Percentiles rank a stretch among this genome's conserved stretches.
Conservation (phyloP, 1,284 basidiomycete species). For the Tetrapyrgos nigripes region DNA sequence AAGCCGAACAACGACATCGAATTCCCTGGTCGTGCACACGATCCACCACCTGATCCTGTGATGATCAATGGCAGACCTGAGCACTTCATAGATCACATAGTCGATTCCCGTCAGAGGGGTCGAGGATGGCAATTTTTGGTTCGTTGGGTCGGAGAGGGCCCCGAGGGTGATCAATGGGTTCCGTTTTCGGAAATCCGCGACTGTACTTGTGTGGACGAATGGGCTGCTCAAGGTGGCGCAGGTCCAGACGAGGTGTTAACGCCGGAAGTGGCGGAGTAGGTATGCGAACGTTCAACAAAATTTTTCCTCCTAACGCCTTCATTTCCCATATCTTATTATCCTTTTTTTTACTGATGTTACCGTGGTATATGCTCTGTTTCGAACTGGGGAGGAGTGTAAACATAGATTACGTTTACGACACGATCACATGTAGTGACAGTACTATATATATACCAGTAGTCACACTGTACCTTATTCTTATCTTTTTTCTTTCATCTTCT, state of each 20-base stretch:
- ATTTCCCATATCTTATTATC: too few relatives aligned
- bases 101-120: not conserved
- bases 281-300: too few relatives aligned
- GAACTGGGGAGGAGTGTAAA: too few relatives aligned
- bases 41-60: conserved; percentile 14
- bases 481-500: too few relatives aligned
- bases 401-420: too few relatives aligned
- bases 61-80: conserved; percentile 11
- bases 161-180: conserved; percentile 10
- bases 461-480: too few relatives aligned
- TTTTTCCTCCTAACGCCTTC: too few relatives aligned
- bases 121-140: conserved; percentile 10
- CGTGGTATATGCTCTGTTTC: too few relatives aligned
- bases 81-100: conserved; percentile 2
- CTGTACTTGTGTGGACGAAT: conserved; percentile 25
- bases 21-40: conserved; percentile 11
- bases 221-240: conserved; percentile 8
- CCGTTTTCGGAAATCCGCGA: conserved; percentile 14
- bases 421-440: too few relatives aligned
- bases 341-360: too few relatives aligned
- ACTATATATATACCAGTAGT: too few relatives aligned
- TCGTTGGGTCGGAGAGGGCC: conserved; percentile 8
- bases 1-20: conserved; percentile 13
- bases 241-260: conserved; percentile 8
- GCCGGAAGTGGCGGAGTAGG: too few relatives aligned